Percentiles rank a stretch among this genome's conserved stretches.
These are phyloP conservation scores for Geotrichum fermentans DNA, from an alignment of 1,139 yeast genomes.

Conservation along the genomic window DNA sequence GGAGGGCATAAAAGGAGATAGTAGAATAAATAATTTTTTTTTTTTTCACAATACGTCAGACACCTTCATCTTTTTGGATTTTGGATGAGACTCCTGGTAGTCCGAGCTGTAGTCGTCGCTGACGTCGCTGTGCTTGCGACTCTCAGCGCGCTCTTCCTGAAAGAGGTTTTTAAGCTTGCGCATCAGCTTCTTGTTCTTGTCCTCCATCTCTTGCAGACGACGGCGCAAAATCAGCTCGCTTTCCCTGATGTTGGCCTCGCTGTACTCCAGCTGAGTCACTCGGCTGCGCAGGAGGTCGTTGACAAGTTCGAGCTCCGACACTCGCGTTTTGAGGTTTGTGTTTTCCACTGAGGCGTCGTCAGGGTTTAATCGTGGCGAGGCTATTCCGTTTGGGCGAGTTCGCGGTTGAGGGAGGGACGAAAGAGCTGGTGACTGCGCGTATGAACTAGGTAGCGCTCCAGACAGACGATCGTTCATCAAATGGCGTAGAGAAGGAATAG, in stretches of 20 bases:
- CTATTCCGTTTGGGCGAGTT: neutral
- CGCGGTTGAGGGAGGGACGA: constrained; percentile 4
- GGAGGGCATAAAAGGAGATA: too few species aligned
- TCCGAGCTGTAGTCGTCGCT: neutral
- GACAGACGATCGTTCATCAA: neutral
- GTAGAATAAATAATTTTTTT: neutral
- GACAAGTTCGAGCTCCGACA: constrained; percentile 69
- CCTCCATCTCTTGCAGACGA: constrained; percentile 25
- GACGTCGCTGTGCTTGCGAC: neutral
- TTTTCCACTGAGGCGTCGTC: neutral
- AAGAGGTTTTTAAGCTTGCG: constrained; percentile 7
- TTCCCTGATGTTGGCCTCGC: constrained; percentile 34
- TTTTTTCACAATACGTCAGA: constrained; percentile 1
- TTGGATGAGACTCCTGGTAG: neutral
- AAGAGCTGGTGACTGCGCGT: neutral
- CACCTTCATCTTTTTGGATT: constrained; percentile 2
- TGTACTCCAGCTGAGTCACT: constrained; percentile 71
- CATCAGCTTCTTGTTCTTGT: constrained; percentile 21
- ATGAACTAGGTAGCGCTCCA: constrained; percentile 6
- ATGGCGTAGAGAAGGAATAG: constrained; percentile 33
- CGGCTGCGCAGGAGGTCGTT: constrained; percentile 79
- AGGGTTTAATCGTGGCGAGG: neutral
- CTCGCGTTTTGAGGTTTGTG: constrained; percentile 9
- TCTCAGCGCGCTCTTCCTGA: constrained; percentile 5
- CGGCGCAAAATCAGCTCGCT: constrained; percentile 28